These are phyloP conservation scores for Ceratocystis cubensis DNA, from an alignment of 2,329 filamentous ascomycete species.

Conservation along the genomic window DNA sequence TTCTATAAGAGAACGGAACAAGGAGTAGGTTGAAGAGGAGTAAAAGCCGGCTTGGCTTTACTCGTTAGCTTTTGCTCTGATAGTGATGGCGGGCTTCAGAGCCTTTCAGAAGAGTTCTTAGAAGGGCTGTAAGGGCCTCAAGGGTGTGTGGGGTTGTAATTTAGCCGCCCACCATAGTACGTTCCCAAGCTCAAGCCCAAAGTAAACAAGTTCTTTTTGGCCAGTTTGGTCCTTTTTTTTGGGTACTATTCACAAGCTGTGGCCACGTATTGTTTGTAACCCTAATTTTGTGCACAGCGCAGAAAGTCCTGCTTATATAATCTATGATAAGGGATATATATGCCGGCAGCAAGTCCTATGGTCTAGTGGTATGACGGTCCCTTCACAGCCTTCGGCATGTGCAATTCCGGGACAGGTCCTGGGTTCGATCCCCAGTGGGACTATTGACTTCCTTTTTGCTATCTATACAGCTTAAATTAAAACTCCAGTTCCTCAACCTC, in stretches of 20 bases:
- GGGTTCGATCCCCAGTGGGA: conserved; percentile 22
- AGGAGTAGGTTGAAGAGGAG: no score
- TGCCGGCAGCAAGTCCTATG: conserved; percentile 14
- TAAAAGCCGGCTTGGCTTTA: no score
- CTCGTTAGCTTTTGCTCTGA: no score
- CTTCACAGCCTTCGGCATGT: conserved; percentile 15
- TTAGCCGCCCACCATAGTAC: conserved; percentile 13
- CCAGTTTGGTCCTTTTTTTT: not conserved
- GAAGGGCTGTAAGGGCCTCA: no score
- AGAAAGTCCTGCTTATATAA: not conserved
- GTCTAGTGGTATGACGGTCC: conserved; percentile 22
- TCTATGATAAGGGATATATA: rapidly evolving
- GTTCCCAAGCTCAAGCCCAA: conserved; percentile 1
- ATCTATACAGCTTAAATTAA: conserved; percentile 26
- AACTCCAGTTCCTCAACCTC: conserved; percentile 67
- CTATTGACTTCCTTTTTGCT: not conserved
- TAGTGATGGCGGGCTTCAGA: no score
- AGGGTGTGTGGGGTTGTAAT: conserved; percentile 14
- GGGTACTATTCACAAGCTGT: not conserved
- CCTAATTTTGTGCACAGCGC: not conserved
- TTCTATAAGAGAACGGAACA: no score
- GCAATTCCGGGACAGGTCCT: conserved; percentile 20
- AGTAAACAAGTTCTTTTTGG: not conserved
- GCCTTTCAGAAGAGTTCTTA: no score
- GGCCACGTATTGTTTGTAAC: not conserved